Evolutionary conservation across 306 rosid species (phyloP), one percentile per base, ranked within the genome.

Genomic region (Coriaria nepalensis): DNA sequence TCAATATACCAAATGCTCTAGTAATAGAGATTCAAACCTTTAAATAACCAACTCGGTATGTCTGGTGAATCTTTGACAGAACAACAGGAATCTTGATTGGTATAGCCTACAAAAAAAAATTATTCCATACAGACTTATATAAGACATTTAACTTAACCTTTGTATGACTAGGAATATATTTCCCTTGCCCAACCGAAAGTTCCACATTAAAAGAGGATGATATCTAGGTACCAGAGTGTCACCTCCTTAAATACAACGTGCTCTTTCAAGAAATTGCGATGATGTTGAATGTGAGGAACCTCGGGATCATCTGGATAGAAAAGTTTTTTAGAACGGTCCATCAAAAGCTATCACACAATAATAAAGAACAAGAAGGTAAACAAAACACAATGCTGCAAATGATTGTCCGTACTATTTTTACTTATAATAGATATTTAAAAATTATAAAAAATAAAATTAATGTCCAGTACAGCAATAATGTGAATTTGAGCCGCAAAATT

Each of bases 211-310:
- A 41, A 29, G 51, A 53, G 34, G 50, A 10, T 35, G 35, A 39
- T 14, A 51, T 11, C 29, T 48, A 62, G 59, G 13, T 37, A 52
- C 32, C 11, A 48, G 45, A 57, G 43, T 20, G 37, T 49, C 72
- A 88, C 97, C 95, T 88, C 97, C 79, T 88, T 88, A 56, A 83
- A 88, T 70, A 81, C 82, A 62, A 83, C 93, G 55, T 83, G 86
- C 68, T 81, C 95, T 64, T 84, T 78, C 40, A 88, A 72, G 63
- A 83, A 83, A 63, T 68, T 72, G 47, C 97, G 95, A 69, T 88
- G 86, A 65, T 44, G 72, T 60, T 88, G 96, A 60, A 60, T 73
- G 62, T 50, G 47, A 45, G 69, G 59, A 65, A 68, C 73, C 51
- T 81, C 97, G 35, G 95, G 95, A 70, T 88, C 97, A 63, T 88